Evolutionary conservation across 2,329 filamentous ascomycete species (phyloP), one percentile per base, ranked within the genome.

Genomic region (Calcarisporium arbuscula): DNA sequence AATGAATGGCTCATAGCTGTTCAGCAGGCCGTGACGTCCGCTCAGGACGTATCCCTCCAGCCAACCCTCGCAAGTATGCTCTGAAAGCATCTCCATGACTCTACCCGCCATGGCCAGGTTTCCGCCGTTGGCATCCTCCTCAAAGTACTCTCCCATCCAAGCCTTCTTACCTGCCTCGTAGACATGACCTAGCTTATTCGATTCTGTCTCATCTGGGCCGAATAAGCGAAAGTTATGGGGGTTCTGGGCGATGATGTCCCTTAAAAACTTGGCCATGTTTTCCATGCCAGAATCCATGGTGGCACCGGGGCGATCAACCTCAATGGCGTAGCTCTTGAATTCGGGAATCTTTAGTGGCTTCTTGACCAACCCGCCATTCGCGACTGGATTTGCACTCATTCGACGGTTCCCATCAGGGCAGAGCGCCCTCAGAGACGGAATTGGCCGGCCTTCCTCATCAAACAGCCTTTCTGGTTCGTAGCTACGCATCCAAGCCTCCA

Each of bases 1-100:
- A 39, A 88, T 84, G 53, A 89, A 89, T 0, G 83, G 82, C 57
- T 89, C 84, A 61, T 89, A 89, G 53, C 78, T 83, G 69, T 87
- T 88, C 39, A 89, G 71, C 39, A 89, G 55, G 10, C 84, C 83
- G 45, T 88, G 83, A 5, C 84, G 73, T 19, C 84, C 84, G 35
- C 77, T 85, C 4, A 89, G 68, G 27, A 85, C 61, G 53, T 88
- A 89, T 4, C 84, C 84, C 62, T 89, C 83, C 12, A 89, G 67
- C 83, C 83, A 89, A 18, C 82, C 84, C 57, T 89, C 83, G 40
- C 75, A 77, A 12, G 82, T 88, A 53, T 89, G 84, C 57, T 89
- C 84, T 14, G 78, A 84, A n/a, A 89, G 71, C 55, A 88, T 88
- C 56, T 89, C 84, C 81, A 89, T 88, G 22, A 88, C 83, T 19